Conservation (phyloP, 2,329 filamentous ascomycete genomes). For the Conoideocrella luteorostrata region DNA sequence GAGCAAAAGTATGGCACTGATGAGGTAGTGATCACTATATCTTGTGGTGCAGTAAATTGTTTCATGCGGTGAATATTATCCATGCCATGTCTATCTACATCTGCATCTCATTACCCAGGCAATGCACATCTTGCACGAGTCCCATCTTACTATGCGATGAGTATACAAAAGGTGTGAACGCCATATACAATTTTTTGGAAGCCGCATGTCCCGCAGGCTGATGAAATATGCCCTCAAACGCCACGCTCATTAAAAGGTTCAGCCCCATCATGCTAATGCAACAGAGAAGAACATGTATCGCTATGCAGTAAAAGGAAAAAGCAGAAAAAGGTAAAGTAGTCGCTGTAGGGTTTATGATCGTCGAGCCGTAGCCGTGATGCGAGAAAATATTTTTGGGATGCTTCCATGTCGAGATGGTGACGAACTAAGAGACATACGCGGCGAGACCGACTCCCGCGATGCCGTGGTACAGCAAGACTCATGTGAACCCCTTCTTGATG, state of each 20-base stretch:
- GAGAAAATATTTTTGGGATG: conserved; percentile 9
- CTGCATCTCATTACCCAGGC: too few relatives aligned
- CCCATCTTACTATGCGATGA: too few relatives aligned
- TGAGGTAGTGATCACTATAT: too few relatives aligned
- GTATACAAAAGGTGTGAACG: too few relatives aligned
- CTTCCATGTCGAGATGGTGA: conserved; percentile 10
- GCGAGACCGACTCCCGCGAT: conserved; percentile 7
- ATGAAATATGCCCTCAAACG: not conserved
- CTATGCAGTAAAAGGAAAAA: not conserved
- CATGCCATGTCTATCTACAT: too few relatives aligned
- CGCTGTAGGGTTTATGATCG: not conserved
- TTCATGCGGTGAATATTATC: too few relatives aligned
- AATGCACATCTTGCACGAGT: too few relatives aligned
- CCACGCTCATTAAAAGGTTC: not conserved
- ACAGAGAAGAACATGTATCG: not conserved
- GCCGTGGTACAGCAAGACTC: conserved; percentile 6
- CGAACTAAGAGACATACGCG: conserved; percentile 9
- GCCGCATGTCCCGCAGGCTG: too few relatives aligned
- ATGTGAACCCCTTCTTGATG: conserved; percentile 6
- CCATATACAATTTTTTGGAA: too few relatives aligned
- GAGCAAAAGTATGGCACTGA: too few relatives aligned
- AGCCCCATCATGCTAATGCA: not conserved
- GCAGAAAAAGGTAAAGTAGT: not conserved
- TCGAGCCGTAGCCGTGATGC: conserved; percentile 8
- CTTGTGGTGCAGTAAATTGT: too few relatives aligned